Evolutionary conservation across 495 filamentous ascomycete species (phyloP).

Genomic region (Podospora pseudocomata): DNA sequence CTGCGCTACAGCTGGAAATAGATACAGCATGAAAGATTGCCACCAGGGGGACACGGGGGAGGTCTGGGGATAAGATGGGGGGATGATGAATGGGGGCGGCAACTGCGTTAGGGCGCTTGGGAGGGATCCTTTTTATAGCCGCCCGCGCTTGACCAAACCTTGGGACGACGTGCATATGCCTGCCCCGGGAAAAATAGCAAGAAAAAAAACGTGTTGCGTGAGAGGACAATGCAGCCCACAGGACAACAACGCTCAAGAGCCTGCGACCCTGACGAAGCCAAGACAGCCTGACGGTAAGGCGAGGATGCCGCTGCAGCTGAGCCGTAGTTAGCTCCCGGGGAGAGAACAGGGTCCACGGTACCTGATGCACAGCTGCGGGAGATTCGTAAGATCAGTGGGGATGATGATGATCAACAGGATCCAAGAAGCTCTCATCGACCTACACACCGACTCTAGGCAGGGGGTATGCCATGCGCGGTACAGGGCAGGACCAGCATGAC

Average conservation of each 20-base stretch:
- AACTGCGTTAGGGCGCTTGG: constrained; percentile 12
- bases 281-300: constrained; percentile 8
- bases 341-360: constrained; percentile 12
- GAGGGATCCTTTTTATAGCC: constrained; percentile 12
- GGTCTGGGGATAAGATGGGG: background rate
- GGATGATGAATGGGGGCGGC: constrained; percentile 1
- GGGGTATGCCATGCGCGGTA: constrained; percentile 1
- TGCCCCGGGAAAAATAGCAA: constrained; percentile 8
- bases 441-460: constrained; percentile 4
- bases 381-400: constrained; percentile 5
- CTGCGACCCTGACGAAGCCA: background rate
- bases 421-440: background rate
- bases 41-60: background rate
- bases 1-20: constrained; percentile 11
- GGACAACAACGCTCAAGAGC: background rate
- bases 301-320: constrained; percentile 19
- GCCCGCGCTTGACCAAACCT: background rate
- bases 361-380: constrained; percentile 5
- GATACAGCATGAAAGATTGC: constrained; percentile 17
- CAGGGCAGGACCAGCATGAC: constrained; percentile 2
- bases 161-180: constrained; percentile 8
- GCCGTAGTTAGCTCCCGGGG: constrained; percentile 12
- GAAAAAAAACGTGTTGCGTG: constrained; percentile 1
- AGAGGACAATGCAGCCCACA: background rate
- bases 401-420: constrained; percentile 12